A percentile compares a stretch with the other conserved stretches of the same genome.
phyloP scores from a whole-genome alignment of 1,284 basidiomycete genomes.

The Pholiota adiposa region DNA sequence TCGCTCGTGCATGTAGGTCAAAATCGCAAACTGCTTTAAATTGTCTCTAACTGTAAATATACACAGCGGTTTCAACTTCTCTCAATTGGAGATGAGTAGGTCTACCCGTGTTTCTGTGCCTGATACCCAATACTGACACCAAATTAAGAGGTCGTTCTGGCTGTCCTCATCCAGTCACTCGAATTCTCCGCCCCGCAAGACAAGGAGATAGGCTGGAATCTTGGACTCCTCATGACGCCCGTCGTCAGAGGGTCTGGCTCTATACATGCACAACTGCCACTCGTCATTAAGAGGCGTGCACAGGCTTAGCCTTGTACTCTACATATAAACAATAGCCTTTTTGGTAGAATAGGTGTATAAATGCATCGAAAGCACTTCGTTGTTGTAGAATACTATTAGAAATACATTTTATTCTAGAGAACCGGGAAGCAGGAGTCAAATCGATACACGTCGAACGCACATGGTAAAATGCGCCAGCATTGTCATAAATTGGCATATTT shows the following conservation, averaged over 20 bases:
- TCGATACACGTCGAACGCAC: too few species aligned
- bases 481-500: too few species aligned
- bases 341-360: background rate
- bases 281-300: background rate
- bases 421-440: too few species aligned
- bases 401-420: background rate
- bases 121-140: background rate
- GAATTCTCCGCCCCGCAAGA: slow-evolving; percentile 15
- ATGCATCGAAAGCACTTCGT: too few species aligned
- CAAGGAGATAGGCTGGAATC: slow-evolving; percentile 24
- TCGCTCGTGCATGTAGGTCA: slow-evolving; percentile 39
- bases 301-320: background rate
- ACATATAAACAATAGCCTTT: background rate
- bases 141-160: slow-evolving; percentile 20
- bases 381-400: background rate
- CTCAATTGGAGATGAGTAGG: slow-evolving; percentile 2
- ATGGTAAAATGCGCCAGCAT: too few species aligned
- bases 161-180: slow-evolving; percentile 18
- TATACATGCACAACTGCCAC: background rate
- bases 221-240: slow-evolving; percentile 10
- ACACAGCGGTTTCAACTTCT: slow-evolving; percentile 2
- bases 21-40: background rate
- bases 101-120: background rate
- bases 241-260: slow-evolving; percentile 4
- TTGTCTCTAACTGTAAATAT: background rate